A percentile compares a stretch with the other conserved stretches of the same genome.
These are phyloP conservation scores for Arachnomyces sp. DNA, from an alignment of 2,329 filamentous ascomycete species.

Conservation along the genomic window DNA sequence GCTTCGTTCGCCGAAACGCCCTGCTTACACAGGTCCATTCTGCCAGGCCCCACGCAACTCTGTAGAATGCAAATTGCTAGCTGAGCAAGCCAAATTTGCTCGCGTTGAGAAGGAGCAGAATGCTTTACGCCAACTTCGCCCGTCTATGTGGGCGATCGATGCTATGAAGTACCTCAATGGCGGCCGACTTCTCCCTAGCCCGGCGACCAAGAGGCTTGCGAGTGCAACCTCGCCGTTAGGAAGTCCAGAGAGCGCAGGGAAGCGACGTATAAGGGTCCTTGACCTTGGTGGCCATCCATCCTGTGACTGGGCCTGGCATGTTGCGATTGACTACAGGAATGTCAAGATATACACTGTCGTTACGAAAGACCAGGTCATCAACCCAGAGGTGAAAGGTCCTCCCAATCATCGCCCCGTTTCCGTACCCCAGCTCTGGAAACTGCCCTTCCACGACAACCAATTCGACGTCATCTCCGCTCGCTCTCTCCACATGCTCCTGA, in stretches of 20 bases:
- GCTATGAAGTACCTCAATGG: conserved; percentile 53
- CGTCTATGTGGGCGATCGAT: conserved; percentile 54
- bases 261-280: conserved; percentile 57
- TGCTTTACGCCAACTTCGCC: conserved; percentile 61
- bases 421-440: conserved; percentile 64
- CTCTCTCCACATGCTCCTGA: conserved; percentile 76
- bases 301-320: conserved; percentile 94
- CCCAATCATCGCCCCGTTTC: conserved; percentile 77
- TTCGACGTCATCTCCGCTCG: conserved; percentile 91
- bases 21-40: conserved; percentile 61
- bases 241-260: conserved; percentile 21
- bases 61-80: conserved; percentile 53
- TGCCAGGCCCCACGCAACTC: conserved; percentile 68
- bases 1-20: conserved; percentile 59
- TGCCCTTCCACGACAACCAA: conserved; percentile 77
- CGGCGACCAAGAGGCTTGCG: conserved; percentile 35
- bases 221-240: conserved; percentile 18
- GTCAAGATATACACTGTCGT: conserved; percentile 82
- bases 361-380: conserved; percentile 63
- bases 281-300: conserved; percentile 78
- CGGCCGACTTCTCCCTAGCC: conserved; percentile 51
- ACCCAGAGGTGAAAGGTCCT: conserved; percentile 71
- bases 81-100: conserved; percentile 30
- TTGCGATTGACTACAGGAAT: conserved; percentile 75
- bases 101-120: conserved; percentile 64